Conservation (phyloP, 139 green algal species). For the Chlamydomonas eustigma region DNA sequence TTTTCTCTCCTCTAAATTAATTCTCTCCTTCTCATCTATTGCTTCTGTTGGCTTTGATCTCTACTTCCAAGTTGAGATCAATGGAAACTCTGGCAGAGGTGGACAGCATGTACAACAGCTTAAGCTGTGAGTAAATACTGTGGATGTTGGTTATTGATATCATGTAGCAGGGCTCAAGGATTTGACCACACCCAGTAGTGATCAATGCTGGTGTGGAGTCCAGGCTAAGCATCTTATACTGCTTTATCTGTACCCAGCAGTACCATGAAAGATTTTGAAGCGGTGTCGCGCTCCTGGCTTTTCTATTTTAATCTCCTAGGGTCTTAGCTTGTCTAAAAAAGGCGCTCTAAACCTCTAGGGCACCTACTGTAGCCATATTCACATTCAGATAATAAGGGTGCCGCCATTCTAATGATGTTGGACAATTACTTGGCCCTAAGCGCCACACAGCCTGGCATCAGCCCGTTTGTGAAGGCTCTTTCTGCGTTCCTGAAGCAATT, state of each 20-base stretch:
- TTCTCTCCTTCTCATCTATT: neutral
- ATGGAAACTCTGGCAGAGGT: constrained; percentile 41
- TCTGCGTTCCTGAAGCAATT: neutral
- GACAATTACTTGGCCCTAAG: constrained; percentile 52
- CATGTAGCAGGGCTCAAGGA: too few relatives aligned
- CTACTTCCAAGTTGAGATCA: neutral
- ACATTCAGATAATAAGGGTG: constrained; percentile 74
- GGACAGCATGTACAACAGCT: constrained; percentile 60
- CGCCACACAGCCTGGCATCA: neutral
- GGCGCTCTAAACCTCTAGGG: neutral
- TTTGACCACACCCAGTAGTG: too few relatives aligned
- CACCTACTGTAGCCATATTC: constrained; percentile 20
- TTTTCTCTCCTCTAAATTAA: too few relatives aligned
- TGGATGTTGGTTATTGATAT: too few relatives aligned
- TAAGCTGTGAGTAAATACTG: constrained; percentile 47
- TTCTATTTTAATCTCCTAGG: too few relatives aligned
- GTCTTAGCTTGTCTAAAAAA: too few relatives aligned
- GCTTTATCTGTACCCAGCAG: too few relatives aligned
- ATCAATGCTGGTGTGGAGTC: too few relatives aligned
- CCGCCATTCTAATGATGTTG: constrained; percentile 84
- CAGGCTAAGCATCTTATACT: too few relatives aligned
- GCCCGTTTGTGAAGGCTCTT: neutral
- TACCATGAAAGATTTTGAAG: too few relatives aligned
- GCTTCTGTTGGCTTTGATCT: neutral
- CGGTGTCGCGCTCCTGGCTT: too few relatives aligned